Percentiles rank a stretch among this genome's conserved stretches.
These are phyloP conservation scores for Termitomyces sp. DNA, from an alignment of 768 basidiomycete genomes.

Conservation along the genomic window DNA sequence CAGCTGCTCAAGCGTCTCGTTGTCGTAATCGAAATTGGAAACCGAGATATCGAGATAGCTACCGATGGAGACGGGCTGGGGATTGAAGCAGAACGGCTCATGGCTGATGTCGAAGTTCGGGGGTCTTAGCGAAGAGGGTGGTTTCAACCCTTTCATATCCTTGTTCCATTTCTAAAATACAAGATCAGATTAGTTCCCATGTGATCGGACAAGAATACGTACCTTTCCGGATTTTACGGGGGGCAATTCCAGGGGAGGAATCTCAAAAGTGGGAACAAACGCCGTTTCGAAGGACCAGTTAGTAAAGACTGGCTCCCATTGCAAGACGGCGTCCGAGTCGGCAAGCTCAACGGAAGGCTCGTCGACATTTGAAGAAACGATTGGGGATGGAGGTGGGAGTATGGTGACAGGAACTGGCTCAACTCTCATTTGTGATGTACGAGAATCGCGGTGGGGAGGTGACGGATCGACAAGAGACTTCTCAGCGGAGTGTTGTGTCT, in stretches of 20 bases:
- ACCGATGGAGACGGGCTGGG: background rate
- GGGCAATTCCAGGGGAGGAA: slow-evolving; percentile 17
- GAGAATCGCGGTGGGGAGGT: background rate
- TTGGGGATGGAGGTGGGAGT: background rate
- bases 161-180: slow-evolving; percentile 2
- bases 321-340: background rate
- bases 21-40: background rate
- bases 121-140: slow-evolving; percentile 5
- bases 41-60: slow-evolving; percentile 2
- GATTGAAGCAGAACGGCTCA: slow-evolving; percentile 12
- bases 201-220: background rate
- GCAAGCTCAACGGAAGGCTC: background rate
- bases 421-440: background rate
- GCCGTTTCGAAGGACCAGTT: slow-evolving; percentile 3
- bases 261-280: slow-evolving; percentile 17
- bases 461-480: background rate
- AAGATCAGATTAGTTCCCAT: background rate
- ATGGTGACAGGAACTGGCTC: background rate
- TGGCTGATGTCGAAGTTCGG: slow-evolving; percentile 14
- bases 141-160: background rate
- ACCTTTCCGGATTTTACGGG: slow-evolving; percentile 11
- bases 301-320: background rate
- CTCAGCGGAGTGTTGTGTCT: slow-evolving; percentile 2
- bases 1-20: background rate
- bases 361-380: background rate